These are phyloP conservation scores for Pycnococcus provasolii DNA, from an alignment of 139 green algal genomes.

Conservation along the genomic window DNA sequence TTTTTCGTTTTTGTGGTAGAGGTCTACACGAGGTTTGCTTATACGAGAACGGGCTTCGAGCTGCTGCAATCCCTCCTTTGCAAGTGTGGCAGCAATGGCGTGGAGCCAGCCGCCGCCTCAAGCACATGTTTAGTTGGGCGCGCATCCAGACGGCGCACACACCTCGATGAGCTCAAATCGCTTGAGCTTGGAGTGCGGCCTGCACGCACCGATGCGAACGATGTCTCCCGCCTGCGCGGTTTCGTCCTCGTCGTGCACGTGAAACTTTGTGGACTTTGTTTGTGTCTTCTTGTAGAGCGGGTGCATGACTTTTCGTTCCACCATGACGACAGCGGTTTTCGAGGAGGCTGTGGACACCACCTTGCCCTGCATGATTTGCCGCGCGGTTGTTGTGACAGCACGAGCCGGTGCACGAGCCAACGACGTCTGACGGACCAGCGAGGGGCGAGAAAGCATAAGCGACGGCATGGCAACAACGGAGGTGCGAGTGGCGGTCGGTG, in stretches of 20 bases:
- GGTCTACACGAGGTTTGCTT: too few relatives aligned
- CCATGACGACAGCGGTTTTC: slow-evolving; percentile 14
- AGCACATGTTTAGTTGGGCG: neutral
- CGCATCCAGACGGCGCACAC: neutral
- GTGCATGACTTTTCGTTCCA: slow-evolving; percentile 17
- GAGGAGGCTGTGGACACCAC: slow-evolving; percentile 10
- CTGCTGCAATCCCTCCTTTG: too few relatives aligned
- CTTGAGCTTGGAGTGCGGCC: slow-evolving; percentile 23
- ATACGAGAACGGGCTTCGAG: too few relatives aligned
- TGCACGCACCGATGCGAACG: slow-evolving; percentile 14
- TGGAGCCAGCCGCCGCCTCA: too few relatives aligned
- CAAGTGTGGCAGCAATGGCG: too few relatives aligned
- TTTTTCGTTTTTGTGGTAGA: too few relatives aligned
- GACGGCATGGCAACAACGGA: too few relatives aligned
- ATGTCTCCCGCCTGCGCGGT: slow-evolving; percentile 6
- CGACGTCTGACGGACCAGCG: too few relatives aligned
- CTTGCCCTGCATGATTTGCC: slow-evolving; percentile 8
- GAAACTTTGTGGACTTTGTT: slow-evolving; percentile 22
- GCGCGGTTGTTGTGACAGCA: neutral
- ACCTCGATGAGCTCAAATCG: slow-evolving; percentile 10
- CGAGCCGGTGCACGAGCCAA: too few relatives aligned
- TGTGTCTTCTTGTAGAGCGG: slow-evolving; percentile 24
- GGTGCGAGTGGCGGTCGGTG: too few relatives aligned
- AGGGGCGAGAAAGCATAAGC: too few relatives aligned
- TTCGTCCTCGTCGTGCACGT: slow-evolving; percentile 28